Conservation (phyloP, 2,329 filamentous ascomycete species). For the Myriosclerotinia curreyana region DNA sequence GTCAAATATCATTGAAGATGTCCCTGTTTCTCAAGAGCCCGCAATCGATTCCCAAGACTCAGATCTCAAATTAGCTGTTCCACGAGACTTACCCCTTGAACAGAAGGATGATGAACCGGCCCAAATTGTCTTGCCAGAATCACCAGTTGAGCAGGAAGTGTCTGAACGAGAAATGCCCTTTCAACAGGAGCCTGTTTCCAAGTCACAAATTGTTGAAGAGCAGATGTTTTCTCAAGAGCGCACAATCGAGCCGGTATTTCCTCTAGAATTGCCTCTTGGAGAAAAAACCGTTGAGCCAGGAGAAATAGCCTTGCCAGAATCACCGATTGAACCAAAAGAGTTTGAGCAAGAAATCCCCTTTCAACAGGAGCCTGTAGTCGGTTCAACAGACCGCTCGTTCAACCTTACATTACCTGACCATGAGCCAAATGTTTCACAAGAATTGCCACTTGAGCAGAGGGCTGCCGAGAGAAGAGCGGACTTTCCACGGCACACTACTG, state of each 20-base stretch:
- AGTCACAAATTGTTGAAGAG: not conserved
- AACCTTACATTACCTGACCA: not conserved
- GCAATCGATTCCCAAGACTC: not conserved
- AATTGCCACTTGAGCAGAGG: not conserved
- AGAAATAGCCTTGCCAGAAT: slow-evolving; percentile 4
- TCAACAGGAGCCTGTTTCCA: not conserved
- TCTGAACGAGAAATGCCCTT: not conserved
- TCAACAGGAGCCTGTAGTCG: not conserved
- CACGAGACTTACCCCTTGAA: not conserved
- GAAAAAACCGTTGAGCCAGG: not conserved
- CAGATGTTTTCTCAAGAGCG: not conserved
- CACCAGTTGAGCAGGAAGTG: not conserved
- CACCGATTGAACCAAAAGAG: not conserved
- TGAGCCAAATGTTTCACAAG: not conserved
- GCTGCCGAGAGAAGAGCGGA: not conserved
- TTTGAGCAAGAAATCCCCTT: not conserved
- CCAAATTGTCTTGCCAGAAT: slow-evolving; percentile 3
- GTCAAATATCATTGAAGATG: not conserved
- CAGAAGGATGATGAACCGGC: not conserved
- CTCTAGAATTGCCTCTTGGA: not conserved
- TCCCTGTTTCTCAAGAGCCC: not conserved
- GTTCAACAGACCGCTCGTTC: not conserved
- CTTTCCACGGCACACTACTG: not conserved
- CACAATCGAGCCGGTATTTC: not conserved
- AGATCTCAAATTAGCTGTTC: not conserved